Evolutionary conservation across 768 basidiomycete species (phyloP).

Genomic region (Gyrodon lividus): DNA sequence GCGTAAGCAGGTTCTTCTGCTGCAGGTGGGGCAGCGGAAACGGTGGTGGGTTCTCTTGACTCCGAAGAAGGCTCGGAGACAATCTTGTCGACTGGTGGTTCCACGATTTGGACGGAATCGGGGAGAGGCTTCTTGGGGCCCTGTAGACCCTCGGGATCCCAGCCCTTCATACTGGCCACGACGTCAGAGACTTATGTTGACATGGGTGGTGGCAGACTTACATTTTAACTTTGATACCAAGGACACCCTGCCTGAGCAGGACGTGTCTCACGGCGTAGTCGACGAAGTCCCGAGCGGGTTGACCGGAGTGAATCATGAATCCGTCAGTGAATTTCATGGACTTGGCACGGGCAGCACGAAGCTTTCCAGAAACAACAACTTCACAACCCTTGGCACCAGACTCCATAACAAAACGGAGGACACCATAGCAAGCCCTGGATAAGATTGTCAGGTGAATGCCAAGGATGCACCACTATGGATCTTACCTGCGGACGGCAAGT

Average conservation of each 20-base stretch:
- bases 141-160: slow-evolving; percentile 84
- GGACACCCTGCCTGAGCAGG: slow-evolving; percentile 95
- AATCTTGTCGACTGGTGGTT: slow-evolving; percentile 89
- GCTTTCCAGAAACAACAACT: slow-evolving; percentile 99
- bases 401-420: slow-evolving; percentile 99
- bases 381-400: slow-evolving; percentile 99
- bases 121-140: slow-evolving; percentile 95
- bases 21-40: slow-evolving; percentile 48
- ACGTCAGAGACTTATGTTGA: slow-evolving; percentile 11
- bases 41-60: slow-evolving; percentile 65
- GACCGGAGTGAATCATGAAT: slow-evolving; percentile 99
- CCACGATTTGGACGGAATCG: slow-evolving; percentile 87
- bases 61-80: slow-evolving; percentile 88
- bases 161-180: slow-evolving; percentile 84
- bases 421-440: slow-evolving; percentile 94
- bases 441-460: background rate
- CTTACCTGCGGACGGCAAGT: slow-evolving; percentile 95
- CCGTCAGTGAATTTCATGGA: slow-evolving; percentile 99
- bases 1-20: slow-evolving; percentile 50
- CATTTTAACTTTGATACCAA: slow-evolving; percentile 99
- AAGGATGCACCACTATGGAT: slow-evolving; percentile 17
- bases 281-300: slow-evolving; percentile 94
- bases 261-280: slow-evolving; percentile 98
- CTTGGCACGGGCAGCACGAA: slow-evolving; percentile 99
- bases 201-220: slow-evolving; percentile 35